phyloP scores from a whole-genome alignment of 2,329 filamentous ascomycete genomes.

The Epichloe scottii region DNA sequence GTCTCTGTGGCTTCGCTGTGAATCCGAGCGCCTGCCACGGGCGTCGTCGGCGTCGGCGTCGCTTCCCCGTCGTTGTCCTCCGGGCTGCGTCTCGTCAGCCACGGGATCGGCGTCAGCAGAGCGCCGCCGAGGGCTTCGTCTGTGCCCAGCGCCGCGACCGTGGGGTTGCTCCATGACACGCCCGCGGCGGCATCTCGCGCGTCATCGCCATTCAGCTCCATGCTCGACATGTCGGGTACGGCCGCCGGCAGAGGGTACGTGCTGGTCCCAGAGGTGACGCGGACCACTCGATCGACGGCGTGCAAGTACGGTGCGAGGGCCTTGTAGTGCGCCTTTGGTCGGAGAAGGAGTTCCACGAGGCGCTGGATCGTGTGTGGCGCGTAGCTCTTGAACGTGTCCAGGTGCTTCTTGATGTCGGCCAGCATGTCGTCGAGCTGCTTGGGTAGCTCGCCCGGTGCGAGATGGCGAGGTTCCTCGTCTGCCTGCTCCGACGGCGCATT shows the following conservation, averaged over 20 bases:
- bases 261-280: slow-evolving; percentile 71
- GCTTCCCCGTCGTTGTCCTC: slow-evolving; percentile 15
- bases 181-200: slow-evolving; percentile 23
- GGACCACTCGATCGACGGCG: slow-evolving; percentile 80
- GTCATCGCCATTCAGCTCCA: slow-evolving; percentile 51
- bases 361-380: slow-evolving; percentile 92
- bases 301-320: slow-evolving; percentile 76
- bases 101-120: slow-evolving; percentile 84
- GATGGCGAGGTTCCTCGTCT: slow-evolving; percentile 19
- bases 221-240: slow-evolving; percentile 43
- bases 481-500: slow-evolving; percentile 37
- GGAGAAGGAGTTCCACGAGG: slow-evolving; percentile 71
- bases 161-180: slow-evolving; percentile 36
- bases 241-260: slow-evolving; percentile 71
- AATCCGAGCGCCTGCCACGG: slow-evolving; percentile 26
- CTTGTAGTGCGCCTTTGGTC: slow-evolving; percentile 67
- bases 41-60: not conserved
- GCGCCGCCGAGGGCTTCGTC: slow-evolving; percentile 87
- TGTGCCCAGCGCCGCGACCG: slow-evolving; percentile 48
- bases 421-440: slow-evolving; percentile 51
- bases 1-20: slow-evolving; percentile 68
- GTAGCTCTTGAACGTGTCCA: slow-evolving; percentile 57
- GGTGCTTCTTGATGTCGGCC: slow-evolving; percentile 44
- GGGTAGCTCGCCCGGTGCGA: slow-evolving; percentile 41
- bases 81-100: slow-evolving; percentile 45